phyloP scores from a whole-genome alignment of 202 grass and related monocot genomes.

The Eragrostis tef region DNA sequence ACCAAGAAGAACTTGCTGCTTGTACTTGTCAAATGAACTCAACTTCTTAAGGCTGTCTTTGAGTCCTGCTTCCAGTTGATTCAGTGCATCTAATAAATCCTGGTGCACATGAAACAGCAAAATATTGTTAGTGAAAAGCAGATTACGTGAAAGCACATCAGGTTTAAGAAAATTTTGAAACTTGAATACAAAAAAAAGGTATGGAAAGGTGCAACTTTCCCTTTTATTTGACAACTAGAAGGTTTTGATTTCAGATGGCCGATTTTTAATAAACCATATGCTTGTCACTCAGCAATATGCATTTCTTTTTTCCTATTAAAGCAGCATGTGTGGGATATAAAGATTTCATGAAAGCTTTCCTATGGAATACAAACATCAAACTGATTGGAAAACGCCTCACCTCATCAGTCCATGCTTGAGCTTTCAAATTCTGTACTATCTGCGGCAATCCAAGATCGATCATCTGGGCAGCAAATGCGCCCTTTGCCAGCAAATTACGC shows the following conservation, averaged over 20 bases:
- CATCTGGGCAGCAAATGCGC: constrained; percentile 92
- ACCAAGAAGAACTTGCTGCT: constrained; percentile 94
- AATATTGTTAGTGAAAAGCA: constrained; percentile 28
- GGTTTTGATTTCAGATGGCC: constrained; percentile 21
- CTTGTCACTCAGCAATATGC: not conserved
- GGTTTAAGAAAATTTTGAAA: not conserved
- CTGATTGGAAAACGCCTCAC: constrained; percentile 47
- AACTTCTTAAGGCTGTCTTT: constrained; percentile 82
- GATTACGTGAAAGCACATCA: constrained; percentile 21
- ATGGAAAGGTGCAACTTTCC: not conserved
- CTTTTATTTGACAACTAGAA: constrained; percentile 5
- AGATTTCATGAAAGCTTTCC: constrained; percentile 5
- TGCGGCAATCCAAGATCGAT: constrained; percentile 91
- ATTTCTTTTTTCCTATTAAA: not conserved
- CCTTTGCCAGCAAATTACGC: constrained; percentile 76
- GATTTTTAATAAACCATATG: constrained; percentile 6
- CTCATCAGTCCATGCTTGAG: constrained; percentile 97
- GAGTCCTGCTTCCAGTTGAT: constrained; percentile 83
- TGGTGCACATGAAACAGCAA: constrained; percentile 49
- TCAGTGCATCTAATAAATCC: constrained; percentile 94
- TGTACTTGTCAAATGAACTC: constrained; percentile 98
- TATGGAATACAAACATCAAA: constrained; percentile 19
- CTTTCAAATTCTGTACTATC: constrained; percentile 91
- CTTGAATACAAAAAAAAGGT: not conserved
- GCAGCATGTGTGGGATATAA: constrained; percentile 1